Evolutionary conservation across 1,139 yeast genomes (phyloP).

Genomic region (Zygosaccharomyces pseudobailii): DNA sequence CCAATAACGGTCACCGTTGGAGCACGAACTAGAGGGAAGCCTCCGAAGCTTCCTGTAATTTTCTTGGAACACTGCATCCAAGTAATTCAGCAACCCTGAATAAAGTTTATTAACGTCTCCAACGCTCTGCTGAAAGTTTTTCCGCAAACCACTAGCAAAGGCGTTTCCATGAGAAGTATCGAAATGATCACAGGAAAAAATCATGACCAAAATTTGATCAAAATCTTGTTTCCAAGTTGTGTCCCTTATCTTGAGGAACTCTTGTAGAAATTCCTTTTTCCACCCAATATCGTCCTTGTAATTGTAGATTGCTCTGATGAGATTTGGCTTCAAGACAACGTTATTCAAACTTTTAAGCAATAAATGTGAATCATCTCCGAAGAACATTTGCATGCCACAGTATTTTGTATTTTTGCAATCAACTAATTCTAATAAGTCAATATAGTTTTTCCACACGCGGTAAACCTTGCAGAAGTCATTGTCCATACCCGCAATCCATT

Average conservation of each 20-base stretch:
- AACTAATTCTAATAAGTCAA: neutral
- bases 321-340: neutral
- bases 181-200: slow-evolving; percentile 2
- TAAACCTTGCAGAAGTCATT: slow-evolving; percentile 2
- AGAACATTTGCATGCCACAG: slow-evolving; percentile 2
- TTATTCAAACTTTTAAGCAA: slow-evolving; percentile 4
- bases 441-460: slow-evolving; percentile 5
- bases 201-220: slow-evolving; percentile 3
- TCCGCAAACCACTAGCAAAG: neutral
- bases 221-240: slow-evolving; percentile 2
- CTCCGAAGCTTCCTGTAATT: slow-evolving; percentile 5
- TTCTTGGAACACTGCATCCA: slow-evolving; percentile 4
- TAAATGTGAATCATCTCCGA: neutral
- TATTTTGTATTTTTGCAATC: neutral
- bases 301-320: neutral
- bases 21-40: neutral
- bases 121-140: slow-evolving; percentile 2
- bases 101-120: slow-evolving; percentile 4
- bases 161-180: neutral
- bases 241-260: neutral
- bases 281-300: neutral
- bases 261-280: neutral
- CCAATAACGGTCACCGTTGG: slow-evolving; percentile 4
- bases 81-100: slow-evolving; percentile 2
- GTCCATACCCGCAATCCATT: neutral